phyloP scores from a whole-genome alignment of 208 protist species.

The Spongospora subterranea region DNA sequence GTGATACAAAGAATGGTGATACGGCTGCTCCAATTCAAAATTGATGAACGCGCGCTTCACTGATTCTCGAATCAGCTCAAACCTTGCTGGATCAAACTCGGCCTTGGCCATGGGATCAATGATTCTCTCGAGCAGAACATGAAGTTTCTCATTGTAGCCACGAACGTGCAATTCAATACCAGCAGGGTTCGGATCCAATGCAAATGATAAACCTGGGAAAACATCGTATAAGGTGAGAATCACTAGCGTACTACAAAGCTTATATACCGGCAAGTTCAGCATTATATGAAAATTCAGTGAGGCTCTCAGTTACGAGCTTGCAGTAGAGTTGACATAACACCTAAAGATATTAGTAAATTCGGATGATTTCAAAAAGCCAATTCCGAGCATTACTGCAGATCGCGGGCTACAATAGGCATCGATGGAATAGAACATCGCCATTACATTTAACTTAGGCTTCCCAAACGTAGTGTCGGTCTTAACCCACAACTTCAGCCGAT shows the following conservation, averaged over 20 bases:
- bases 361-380: not conserved
- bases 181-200: not conserved
- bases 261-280: slow-evolving; percentile 35
- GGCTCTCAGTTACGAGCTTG: not conserved
- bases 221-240: not conserved
- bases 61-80: slow-evolving; percentile 42
- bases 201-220: slow-evolving; percentile 41
- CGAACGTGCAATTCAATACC: slow-evolving; percentile 50
- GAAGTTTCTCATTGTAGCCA: slow-evolving; percentile 60
- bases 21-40: slow-evolving; percentile 22
- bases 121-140: slow-evolving; percentile 56
- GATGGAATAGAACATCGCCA: not conserved
- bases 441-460: slow-evolving; percentile 58
- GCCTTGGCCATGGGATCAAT: slow-evolving; percentile 2
- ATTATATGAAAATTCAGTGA: slow-evolving; percentile 58
- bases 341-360: slow-evolving; percentile 1
- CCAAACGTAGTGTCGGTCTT: slow-evolving; percentile 50
- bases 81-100: slow-evolving; percentile 18
- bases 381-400: slow-evolving; percentile 35
- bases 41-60: not conserved
- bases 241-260: not conserved
- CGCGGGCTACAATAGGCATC: not conserved
- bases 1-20: slow-evolving; percentile 44
- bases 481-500: slow-evolving; percentile 29
- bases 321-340: slow-evolving; percentile 36